Evolutionary conservation across 2,329 filamentous ascomycete genomes (phyloP), one percentile per base, ranked within the genome.

Genomic region (Parastagonospora nodorum): DNA sequence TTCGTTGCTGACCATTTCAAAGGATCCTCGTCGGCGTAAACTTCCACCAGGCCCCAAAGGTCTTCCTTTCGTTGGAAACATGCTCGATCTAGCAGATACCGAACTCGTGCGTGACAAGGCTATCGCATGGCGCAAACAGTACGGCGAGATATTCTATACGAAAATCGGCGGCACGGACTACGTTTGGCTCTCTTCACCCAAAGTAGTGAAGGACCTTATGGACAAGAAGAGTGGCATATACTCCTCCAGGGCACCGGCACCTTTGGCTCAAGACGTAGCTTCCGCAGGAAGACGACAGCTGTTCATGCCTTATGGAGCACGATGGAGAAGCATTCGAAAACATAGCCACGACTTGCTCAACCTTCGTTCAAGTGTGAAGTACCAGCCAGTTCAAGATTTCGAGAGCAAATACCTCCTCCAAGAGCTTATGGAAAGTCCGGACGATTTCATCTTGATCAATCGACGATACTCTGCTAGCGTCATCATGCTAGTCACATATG

Each of bases 211-310:
- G 33, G 81, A 83, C 15, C 69, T 84, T n/a, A 78, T 84, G 48
- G 80, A 82, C 52, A 82, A 81, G 58, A 77, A 78, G 35, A 78
- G 78, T 0, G 74, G 75, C n/a, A 74, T 80, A 39, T 83, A 83
- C 59, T 77, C 78, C 1, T 82, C 81, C 1, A 74, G 78, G 12
- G 50, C 65, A 6, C 55, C 65, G 27, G 58, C 64, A 2, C 74
- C 74, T 0, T 52, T 76, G 1, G 73, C 73, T 2, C 67, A 72
- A 35, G 73, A 76, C 40, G 68, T 70, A 2, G 68, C 79, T 78
- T 78, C 72, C 77, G 29, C 78, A 75, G 53, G 82, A 74, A 42
- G 78, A 73, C 40, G 80, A 78, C 71, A 76, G 40, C 63, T 78
- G 2, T 66, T 79, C n/a, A 69, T 74, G 27, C 74, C 64, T 0